Conservation (phyloP, 73 alveolate genomes). For the Stentor coeruleus region DNA sequence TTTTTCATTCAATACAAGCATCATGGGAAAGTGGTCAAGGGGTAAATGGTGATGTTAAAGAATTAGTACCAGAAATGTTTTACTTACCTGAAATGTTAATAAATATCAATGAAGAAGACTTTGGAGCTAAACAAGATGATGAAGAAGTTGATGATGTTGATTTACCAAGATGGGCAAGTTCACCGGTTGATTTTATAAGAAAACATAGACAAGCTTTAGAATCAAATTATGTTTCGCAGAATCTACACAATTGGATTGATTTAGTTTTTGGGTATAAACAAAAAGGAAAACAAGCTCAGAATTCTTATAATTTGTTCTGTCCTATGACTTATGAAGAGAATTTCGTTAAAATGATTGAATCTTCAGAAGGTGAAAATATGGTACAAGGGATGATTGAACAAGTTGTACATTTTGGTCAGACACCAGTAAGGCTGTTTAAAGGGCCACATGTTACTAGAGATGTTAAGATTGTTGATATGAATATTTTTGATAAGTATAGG, state of each 20-base stretch:
- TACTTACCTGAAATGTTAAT: slow-evolving; percentile 87
- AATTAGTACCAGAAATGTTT: slow-evolving; percentile 93
- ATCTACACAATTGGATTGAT: slow-evolving; percentile 77
- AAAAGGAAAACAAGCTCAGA: slow-evolving; percentile 84
- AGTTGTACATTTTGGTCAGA: slow-evolving; percentile 17
- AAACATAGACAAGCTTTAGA: slow-evolving; percentile 74
- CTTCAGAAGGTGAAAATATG: not conserved
- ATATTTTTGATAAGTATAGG: slow-evolving; percentile 4
- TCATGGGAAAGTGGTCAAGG: slow-evolving; percentile 69
- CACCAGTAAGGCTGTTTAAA: slow-evolving; percentile 12
- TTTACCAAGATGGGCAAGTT: slow-evolving; percentile 75
- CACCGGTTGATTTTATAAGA: slow-evolving; percentile 65
- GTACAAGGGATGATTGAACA: not conserved
- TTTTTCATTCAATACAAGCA: slow-evolving; percentile 71
- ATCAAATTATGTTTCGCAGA: slow-evolving; percentile 58
- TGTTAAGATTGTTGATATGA: not conserved
- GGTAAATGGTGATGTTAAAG: slow-evolving; percentile 92
- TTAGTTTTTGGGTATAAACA: slow-evolving; percentile 83
- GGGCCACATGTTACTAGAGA: slow-evolving; percentile 7
- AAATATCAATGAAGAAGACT: slow-evolving; percentile 43
- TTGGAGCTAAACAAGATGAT: slow-evolving; percentile 83
- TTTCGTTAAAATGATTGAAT: not conserved
- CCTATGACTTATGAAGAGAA: slow-evolving; percentile 80
- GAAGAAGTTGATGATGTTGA: slow-evolving; percentile 69
- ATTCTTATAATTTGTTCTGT: slow-evolving; percentile 66